Percentiles rank a stretch among this genome's conserved stretches.
phyloP scores from a whole-genome alignment of 2,329 filamentous ascomycete genomes.

The Venturia effusa region DNA sequence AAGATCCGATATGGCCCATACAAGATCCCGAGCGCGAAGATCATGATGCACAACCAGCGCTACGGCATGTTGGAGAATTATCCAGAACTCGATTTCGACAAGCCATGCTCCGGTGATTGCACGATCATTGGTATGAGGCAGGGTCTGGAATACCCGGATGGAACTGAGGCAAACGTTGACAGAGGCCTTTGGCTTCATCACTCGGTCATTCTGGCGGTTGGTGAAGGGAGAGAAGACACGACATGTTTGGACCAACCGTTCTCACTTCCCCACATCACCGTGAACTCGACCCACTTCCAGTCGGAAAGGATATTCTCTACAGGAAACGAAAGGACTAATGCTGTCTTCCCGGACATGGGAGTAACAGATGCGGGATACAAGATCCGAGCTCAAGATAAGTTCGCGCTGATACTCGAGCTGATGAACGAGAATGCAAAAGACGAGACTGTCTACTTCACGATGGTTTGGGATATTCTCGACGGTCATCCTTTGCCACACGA shows the following conservation, averaged over 20 bases:
- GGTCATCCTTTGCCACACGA: constrained; percentile 7
- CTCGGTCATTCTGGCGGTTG: constrained; percentile 5
- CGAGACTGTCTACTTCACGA: constrained; percentile 10
- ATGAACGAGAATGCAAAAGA: constrained; percentile 11
- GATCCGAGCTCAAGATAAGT: neutral
- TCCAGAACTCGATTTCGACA: neutral
- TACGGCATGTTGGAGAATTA: constrained; percentile 7
- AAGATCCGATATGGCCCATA: constrained; percentile 12
- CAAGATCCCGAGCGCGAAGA: constrained; percentile 2
- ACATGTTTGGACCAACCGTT: neutral
- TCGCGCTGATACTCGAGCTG: constrained; percentile 5
- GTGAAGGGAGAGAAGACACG: constrained; percentile 4
- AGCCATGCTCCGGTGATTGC: constrained; percentile 6
- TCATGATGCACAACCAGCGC: neutral
- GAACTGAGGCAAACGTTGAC: constrained; percentile 5
- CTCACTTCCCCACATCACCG: constrained; percentile 1
- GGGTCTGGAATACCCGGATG: constrained; percentile 7
- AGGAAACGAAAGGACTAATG: constrained; percentile 8
- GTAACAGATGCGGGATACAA: constrained; percentile 8
- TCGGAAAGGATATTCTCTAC: constrained; percentile 10
- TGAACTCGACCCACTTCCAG: neutral
- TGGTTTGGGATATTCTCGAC: constrained; percentile 9
- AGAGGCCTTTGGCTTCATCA: constrained; percentile 9
- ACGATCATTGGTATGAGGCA: constrained; percentile 9
- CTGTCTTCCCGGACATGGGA: constrained; percentile 1